Conservation (phyloP, 148 eudicot genomes). For the Mesembryanthemum crystallinum region DNA sequence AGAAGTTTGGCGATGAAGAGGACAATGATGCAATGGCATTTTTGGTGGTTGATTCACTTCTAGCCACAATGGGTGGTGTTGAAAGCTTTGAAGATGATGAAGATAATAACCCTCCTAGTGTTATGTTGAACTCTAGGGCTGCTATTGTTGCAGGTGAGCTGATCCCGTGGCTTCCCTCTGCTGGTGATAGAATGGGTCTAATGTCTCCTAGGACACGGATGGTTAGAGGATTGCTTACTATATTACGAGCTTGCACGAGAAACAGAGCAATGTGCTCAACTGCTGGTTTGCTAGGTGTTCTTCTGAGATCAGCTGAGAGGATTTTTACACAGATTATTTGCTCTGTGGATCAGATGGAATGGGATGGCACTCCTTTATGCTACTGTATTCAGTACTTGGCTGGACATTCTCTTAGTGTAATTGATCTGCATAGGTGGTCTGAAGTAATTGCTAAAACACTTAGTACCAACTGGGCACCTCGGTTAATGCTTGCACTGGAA, state of each 20-base stretch:
- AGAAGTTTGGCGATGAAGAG: constrained; percentile 62
- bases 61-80: constrained; percentile 99
- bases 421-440: constrained; percentile 83
- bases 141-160: constrained; percentile 92
- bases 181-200: constrained; percentile 54
- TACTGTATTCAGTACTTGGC: constrained; percentile 89
- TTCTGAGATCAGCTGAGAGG: constrained; percentile 76
- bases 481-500: constrained; percentile 74
- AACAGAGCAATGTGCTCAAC: constrained; percentile 96
- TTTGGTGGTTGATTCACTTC: constrained; percentile 91
- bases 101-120: constrained; percentile 93
- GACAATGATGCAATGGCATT: constrained; percentile 63
- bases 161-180: constrained; percentile 85
- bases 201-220: constrained; percentile 97
- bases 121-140: constrained; percentile 98
- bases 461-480: constrained; percentile 69
- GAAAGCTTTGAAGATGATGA: constrained; percentile 96
- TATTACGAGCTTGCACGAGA: constrained; percentile 91
- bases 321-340: constrained; percentile 50
- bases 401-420: constrained; percentile 79
- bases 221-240: constrained; percentile 95
- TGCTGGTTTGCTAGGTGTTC: constrained; percentile 86
- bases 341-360: constrained; percentile 47
- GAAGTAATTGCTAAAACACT: constrained; percentile 60
- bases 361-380: constrained; percentile 97